phyloP scores from a whole-genome alignment of 257 asterid genomes.

The Linderniella brevidens region DNA sequence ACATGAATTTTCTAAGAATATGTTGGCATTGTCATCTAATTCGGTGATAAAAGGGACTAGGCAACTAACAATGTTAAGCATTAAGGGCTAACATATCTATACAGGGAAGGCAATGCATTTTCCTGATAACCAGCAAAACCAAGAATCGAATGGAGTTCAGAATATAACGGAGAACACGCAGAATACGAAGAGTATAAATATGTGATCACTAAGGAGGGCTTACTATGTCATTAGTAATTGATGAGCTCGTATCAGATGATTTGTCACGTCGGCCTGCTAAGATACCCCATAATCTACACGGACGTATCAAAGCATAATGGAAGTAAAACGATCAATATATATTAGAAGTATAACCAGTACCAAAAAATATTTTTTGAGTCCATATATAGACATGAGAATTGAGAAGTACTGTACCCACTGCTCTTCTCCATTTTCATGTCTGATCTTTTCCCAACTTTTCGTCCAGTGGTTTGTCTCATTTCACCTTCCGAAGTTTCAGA shows the following conservation, averaged over 20 bases:
- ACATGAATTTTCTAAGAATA: too few species aligned
- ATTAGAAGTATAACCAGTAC: conserved; percentile 8
- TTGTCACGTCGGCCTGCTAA: conserved; percentile 24
- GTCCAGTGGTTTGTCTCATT: conserved; percentile 20
- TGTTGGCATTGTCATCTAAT: too few species aligned
- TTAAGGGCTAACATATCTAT: too few species aligned
- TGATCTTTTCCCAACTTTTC: conserved; percentile 19
- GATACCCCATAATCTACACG: conserved; percentile 68
- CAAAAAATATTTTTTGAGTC: background rate
- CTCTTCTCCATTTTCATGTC: conserved; percentile 22
- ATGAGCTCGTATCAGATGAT: conserved; percentile 27
- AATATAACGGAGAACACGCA: conserved; percentile 7
- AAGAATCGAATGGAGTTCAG: too few species aligned
- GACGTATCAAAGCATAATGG: conserved; percentile 29
- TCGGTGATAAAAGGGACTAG: too few species aligned
- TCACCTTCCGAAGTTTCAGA: conserved; percentile 27
- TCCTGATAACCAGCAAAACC: too few species aligned
- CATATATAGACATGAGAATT: conserved; percentile 1
- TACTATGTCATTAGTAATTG: conserved; percentile 38
- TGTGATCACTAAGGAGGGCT: conserved; percentile 9
- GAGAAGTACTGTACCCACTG: conserved; percentile 26
- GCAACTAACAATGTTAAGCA: too few species aligned
- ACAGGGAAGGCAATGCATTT: too few species aligned
- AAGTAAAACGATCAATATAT: conserved; percentile 12
- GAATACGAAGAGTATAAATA: conserved; percentile 11